Conservation (phyloP, 2,329 filamentous ascomycete genomes). For the Fonsecaea pugnacius region DNA sequence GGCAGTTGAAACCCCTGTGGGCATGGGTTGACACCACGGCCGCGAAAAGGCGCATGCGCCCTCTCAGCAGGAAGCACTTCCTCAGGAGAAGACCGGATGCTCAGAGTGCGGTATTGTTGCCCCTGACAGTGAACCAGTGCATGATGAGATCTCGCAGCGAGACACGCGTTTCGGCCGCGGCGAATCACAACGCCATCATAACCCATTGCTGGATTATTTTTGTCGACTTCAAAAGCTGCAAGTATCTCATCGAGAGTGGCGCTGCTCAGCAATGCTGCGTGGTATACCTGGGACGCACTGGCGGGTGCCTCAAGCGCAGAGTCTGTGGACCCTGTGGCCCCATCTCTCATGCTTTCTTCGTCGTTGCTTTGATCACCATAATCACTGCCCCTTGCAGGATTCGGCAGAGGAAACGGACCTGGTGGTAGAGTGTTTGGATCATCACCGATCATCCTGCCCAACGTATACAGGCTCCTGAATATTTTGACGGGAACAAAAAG, state of each 20-base stretch:
- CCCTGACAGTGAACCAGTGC: conserved; percentile 1
- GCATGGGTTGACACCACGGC: not conserved
- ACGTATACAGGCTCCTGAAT: conserved; percentile 23
- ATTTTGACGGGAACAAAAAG: conserved; percentile 15
- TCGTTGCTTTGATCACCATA: conserved; percentile 19
- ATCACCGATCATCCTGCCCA: conserved; percentile 21
- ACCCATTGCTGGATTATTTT: not conserved
- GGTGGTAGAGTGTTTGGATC: conserved; percentile 21
- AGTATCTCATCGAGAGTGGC: conserved; percentile 30
- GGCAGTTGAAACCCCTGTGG: not conserved
- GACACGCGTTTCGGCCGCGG: conserved; percentile 5
- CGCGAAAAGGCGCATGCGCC: not conserved
- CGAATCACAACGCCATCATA: not conserved
- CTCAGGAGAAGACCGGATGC: conserved; percentile 16
- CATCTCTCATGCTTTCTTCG: conserved; percentile 3
- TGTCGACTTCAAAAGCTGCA: conserved; percentile 25
- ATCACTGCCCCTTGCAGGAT: conserved; percentile 8
- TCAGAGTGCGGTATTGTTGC: conserved; percentile 19
- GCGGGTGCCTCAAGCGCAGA: conserved; percentile 12
- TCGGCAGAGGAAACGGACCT: not conserved
- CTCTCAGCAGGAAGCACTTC: not conserved
- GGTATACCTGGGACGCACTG: conserved; percentile 28
- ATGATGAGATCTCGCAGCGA: not conserved
- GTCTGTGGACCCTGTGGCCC: not conserved
- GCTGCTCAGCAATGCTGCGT: conserved; percentile 27